These are phyloP conservation scores for Fusarium sp. DNA, from an alignment of 2,329 filamentous ascomycete genomes.

Conservation along the genomic window DNA sequence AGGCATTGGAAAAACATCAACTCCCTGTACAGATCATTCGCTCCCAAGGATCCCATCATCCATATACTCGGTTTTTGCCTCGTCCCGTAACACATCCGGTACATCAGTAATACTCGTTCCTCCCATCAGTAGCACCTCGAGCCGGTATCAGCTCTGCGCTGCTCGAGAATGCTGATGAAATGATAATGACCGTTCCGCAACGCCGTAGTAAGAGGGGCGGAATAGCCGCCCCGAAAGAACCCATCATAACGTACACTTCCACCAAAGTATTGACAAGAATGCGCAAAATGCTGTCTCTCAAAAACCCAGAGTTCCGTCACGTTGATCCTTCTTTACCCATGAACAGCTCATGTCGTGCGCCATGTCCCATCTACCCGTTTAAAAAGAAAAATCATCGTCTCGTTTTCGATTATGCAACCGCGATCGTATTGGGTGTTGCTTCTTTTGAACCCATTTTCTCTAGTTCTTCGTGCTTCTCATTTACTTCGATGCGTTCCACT, in stretches of 20 bases:
- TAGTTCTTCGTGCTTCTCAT: constrained; percentile 43
- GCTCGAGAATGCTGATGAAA: constrained; percentile 41
- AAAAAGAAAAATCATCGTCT: constrained; percentile 34
- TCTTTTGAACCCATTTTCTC: constrained; percentile 46
- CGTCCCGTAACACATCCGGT: constrained; percentile 37
- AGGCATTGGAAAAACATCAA: constrained; percentile 34
- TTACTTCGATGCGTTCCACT: constrained; percentile 40
- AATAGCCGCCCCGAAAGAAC: constrained; percentile 33
- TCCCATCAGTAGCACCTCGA: constrained; percentile 34
- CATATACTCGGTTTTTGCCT: constrained; percentile 30
- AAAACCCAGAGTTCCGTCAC: constrained; percentile 33
- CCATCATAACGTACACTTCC: constrained; percentile 46
- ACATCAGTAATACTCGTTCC: constrained; percentile 37
- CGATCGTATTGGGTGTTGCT: constrained; percentile 44
- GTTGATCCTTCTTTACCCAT: constrained; percentile 38
- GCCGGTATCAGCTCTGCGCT: constrained; percentile 42
- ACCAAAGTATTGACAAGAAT: constrained; percentile 50
- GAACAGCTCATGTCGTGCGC: constrained; percentile 41
- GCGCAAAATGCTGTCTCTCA: constrained; percentile 39
- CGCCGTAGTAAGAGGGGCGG: constrained; percentile 30
- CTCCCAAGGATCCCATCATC: constrained; percentile 39
- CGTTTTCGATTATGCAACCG: constrained; percentile 47
- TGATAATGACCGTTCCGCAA: constrained; percentile 43
- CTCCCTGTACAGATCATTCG: constrained; percentile 43
- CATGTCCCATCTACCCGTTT: constrained; percentile 42